A percentile compares a stretch with the other conserved stretches of the same genome.
These are phyloP conservation scores for Mucor sp. DNA, from an alignment of 371 early-diverging fungal genomes.

Conservation along the genomic window DNA sequence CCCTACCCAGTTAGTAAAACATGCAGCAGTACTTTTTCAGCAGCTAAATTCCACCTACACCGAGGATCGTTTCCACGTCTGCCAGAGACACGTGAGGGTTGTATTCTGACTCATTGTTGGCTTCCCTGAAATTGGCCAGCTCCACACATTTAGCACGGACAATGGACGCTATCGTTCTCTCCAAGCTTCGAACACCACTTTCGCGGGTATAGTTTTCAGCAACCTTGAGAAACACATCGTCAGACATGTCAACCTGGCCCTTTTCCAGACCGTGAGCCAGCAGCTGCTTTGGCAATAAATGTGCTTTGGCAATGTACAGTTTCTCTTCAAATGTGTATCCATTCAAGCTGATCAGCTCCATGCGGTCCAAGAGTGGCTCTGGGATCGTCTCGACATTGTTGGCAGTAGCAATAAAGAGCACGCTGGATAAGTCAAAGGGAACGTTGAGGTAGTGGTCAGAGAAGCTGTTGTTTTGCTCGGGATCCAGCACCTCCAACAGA, in stretches of 20 bases:
- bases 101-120: conserved; percentile 23
- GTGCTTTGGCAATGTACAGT: conserved; percentile 51
- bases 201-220: conserved; percentile 83
- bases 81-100: conserved; percentile 7
- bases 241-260: conserved; percentile 47
- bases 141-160: conserved; percentile 79
- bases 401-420: conserved; percentile 88
- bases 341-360: conserved; percentile 82
- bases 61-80: conserved; percentile 66
- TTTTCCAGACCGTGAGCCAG: conserved; percentile 62
- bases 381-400: conserved; percentile 81
- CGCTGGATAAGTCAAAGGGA: conserved; percentile 84
- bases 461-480: conserved; percentile 83
- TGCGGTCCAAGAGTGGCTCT: conserved; percentile 81
- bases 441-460: conserved; percentile 87
- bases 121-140: conserved; percentile 45
- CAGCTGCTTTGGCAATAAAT: conserved; percentile 73
- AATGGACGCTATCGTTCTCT: conserved; percentile 73
- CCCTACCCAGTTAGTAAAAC: neutral
- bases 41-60: conserved; percentile 37
- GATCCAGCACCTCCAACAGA: conserved; percentile 86
- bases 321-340: conserved; percentile 91
- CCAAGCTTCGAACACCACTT: conserved; percentile 80
- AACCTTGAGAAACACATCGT: conserved; percentile 62
- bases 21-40: neutral